Conservation (phyloP, 768 basidiomycete species). For the Pisolithus microcarpus region DNA sequence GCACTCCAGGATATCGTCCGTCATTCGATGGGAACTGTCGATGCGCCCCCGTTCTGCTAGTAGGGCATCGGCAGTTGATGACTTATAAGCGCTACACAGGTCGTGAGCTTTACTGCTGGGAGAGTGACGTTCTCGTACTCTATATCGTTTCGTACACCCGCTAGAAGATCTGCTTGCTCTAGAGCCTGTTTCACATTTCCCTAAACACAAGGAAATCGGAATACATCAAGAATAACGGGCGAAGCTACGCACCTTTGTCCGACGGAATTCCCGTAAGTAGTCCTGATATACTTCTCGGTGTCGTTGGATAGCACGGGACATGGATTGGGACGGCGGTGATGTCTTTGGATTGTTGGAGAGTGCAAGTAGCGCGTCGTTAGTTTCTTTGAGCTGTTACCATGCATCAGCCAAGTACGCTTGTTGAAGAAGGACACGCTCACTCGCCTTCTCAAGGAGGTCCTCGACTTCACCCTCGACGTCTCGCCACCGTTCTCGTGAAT, state of each 20-base stretch:
- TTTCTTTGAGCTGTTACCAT: constrained; percentile 68
- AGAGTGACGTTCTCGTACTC: constrained; percentile 48
- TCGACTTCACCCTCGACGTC: constrained; percentile 84
- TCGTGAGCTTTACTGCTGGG: background rate
- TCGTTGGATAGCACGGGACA: constrained; percentile 83
- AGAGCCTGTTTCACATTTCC: constrained; percentile 75
- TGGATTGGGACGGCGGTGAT: constrained; percentile 67
- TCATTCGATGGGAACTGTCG: constrained; percentile 91
- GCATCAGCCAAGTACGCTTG: background rate
- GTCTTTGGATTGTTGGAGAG: constrained; percentile 59
- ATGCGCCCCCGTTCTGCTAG: constrained; percentile 84
- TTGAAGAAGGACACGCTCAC: constrained; percentile 11
- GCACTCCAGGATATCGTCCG: constrained; percentile 83
- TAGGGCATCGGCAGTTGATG: constrained; percentile 78
- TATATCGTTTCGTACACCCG: constrained; percentile 91
- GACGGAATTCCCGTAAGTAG: constrained; percentile 72
- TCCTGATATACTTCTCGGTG: constrained; percentile 89
- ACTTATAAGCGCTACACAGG: constrained; percentile 75
- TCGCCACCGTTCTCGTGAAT: constrained; percentile 65
- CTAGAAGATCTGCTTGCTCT: constrained; percentile 81
- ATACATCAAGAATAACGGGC: background rate
- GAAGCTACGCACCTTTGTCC: constrained; percentile 63
- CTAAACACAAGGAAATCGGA: constrained; percentile 30
- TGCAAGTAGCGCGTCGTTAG: constrained; percentile 69
- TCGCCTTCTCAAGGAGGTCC: constrained; percentile 78